Evolutionary conservation across 768 basidiomycete genomes (phyloP), one percentile per base, ranked within the genome.

Genomic region (Rhizopogon roseolus): DNA sequence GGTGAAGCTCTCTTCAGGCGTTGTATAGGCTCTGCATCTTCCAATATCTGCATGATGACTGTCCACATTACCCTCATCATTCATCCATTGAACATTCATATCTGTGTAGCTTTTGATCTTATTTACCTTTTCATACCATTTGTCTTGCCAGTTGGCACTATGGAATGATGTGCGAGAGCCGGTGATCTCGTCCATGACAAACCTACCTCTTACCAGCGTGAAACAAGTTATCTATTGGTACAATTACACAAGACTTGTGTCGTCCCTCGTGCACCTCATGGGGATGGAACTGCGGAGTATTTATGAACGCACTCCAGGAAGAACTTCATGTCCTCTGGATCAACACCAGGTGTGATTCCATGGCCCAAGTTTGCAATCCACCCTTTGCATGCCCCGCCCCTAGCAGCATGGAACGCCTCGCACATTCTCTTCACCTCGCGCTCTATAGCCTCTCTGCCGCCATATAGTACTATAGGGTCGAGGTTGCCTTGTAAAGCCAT

Each of bases 321-420:
- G 83, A 85, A 96, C 53, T 78, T 76, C 68, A 97, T 75, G 68
- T 97, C 92, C 52, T 98, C 94, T 19, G 96, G 93, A 67, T 97
- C 85, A 13, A 98, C 95, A 25, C 85, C 89, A 10, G 97, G 97
- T 4, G 94, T 97, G 61, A 99, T 95, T 5, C 97, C 97, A 66
- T 98, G 97, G 0, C 97, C 97, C 19, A 99, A 74, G 71, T 98
- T 98, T 8, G 90, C 90, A 63, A 98, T 98, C 93, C 95, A 98
- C n/a, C 84, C 89, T 39, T 78, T 79, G 17, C 73, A 63, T 49
- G 68, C 66, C 49, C 75, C 78, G 7, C 74, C 76, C 9, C 82
- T 81, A 41, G 61, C 71, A 6, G 64, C 63, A 48, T 79, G 75
- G 74, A 98, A 98, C n/a, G 78, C 79, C 57, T 81, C 75, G 56